A percentile compares a stretch with the other conserved stretches of the same genome.
Evolutionary conservation across 1,139 yeast genomes (phyloP).

Genomic region (Debaryomyces nepalensis): DNA sequence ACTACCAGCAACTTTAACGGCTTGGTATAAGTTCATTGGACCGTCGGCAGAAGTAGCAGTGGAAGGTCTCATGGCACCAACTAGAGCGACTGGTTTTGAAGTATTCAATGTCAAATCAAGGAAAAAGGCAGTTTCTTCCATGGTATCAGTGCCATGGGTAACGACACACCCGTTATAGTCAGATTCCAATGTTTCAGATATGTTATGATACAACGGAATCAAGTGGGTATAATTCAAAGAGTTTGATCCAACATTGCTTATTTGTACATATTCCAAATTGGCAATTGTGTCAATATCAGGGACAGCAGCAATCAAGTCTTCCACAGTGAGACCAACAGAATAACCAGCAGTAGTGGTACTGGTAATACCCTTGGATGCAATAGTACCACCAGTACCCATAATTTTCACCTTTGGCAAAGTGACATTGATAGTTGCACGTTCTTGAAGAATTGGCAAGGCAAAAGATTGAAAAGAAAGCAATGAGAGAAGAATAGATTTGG

Average conservation of each 20-base stretch:
- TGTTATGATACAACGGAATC: slow-evolving; percentile 41
- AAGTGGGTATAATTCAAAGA: slow-evolving; percentile 55
- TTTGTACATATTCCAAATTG: slow-evolving; percentile 64
- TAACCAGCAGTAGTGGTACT: slow-evolving; percentile 70
- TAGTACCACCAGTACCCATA: slow-evolving; percentile 75
- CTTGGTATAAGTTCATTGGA: slow-evolving; percentile 73
- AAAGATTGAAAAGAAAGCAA: too few species aligned
- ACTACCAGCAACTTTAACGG: slow-evolving; percentile 63
- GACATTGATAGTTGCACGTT: slow-evolving; percentile 18
- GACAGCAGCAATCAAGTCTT: slow-evolving; percentile 58
- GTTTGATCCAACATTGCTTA: slow-evolving; percentile 67
- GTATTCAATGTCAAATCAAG: slow-evolving; percentile 61
- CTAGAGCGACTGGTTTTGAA: slow-evolving; percentile 64
- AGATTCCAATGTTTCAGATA: slow-evolving; percentile 45
- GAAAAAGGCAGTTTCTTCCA: slow-evolving; percentile 73
- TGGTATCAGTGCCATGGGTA: slow-evolving; percentile 75
- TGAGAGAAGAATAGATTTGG: too few species aligned
- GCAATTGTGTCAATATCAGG: slow-evolving; percentile 66
- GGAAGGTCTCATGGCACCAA: slow-evolving; percentile 76
- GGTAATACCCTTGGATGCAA: slow-evolving; percentile 66
- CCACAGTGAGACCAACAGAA: slow-evolving; percentile 66
- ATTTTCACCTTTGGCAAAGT: slow-evolving; percentile 54
- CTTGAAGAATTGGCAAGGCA: too few species aligned
- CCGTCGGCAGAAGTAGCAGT: slow-evolving; percentile 74
- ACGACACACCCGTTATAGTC: slow-evolving; percentile 62